Percentiles rank a stretch among this genome's conserved stretches.
phyloP scores from a whole-genome alignment of 2,329 filamentous ascomycete species.

The Cladosporium sp. region DNA sequence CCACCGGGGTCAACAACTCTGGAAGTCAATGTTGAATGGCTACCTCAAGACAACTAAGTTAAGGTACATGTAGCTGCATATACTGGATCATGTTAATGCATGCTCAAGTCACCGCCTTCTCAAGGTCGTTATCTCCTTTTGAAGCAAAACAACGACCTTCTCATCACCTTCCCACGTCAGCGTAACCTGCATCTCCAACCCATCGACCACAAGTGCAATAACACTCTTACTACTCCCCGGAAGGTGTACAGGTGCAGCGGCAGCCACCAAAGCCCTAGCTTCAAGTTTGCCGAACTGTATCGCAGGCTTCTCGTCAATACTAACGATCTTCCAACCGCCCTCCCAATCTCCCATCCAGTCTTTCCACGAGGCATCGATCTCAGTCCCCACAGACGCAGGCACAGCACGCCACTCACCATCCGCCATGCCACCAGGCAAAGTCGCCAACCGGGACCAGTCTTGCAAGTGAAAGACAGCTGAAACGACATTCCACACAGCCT shows the following conservation, averaged over 20 bases:
- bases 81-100: neutral
- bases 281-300: neutral
- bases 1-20: neutral
- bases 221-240: neutral
- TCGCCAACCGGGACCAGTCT: constrained; percentile 17
- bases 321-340: neutral
- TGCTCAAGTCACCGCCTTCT: neutral
- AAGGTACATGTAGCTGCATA: no score
- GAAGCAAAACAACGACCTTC: neutral
- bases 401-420: neutral
- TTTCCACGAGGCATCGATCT: neutral
- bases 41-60: neutral
- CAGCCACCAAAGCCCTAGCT: neutral
- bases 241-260: neutral
- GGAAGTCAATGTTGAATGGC: neutral
- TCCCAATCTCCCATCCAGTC: neutral
- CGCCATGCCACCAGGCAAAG: neutral
- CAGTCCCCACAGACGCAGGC: neutral
- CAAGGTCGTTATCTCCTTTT: neutral
- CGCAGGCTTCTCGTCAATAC: neutral
- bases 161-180: neutral
- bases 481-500: constrained; percentile 20
- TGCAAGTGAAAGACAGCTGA: constrained; percentile 24
- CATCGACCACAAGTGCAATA: neutral
- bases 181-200: neutral